Percentiles rank a stretch among this genome's conserved stretches.
phyloP scores from a whole-genome alignment of 768 basidiomycete genomes.

The Tulasnella sp. region DNA sequence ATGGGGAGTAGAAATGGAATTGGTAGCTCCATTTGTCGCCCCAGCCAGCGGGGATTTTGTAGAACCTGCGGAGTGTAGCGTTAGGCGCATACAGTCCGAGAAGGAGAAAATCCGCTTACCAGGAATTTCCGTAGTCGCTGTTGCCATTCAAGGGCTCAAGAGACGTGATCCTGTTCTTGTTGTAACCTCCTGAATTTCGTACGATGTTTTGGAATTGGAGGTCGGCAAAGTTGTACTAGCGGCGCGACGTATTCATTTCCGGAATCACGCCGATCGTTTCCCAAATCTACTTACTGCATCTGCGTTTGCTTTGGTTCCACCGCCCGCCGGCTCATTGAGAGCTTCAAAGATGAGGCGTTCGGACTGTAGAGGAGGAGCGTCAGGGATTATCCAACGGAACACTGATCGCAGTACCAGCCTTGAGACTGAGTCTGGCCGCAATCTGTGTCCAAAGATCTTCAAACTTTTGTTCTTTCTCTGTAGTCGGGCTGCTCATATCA shows the following conservation, averaged over 20 bases:
- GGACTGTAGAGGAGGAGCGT: not conserved
- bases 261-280: not conserved
- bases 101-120: not conserved
- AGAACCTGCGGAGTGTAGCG: not conserved
- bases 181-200: constrained; percentile 6
- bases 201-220: constrained; percentile 4
- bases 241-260: not conserved
- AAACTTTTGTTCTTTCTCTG: not conserved
- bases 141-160: not conserved
- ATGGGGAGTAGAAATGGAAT: not conserved
- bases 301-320: not conserved
- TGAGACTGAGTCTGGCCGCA: not conserved
- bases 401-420: not conserved
- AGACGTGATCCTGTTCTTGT: not conserved
- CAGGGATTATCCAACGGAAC: not conserved
- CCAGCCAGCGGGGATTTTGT: not conserved
- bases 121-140: not conserved
- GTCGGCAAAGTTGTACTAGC: not conserved
- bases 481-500: not conserved
- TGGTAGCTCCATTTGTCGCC: constrained; percentile 2
- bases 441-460: constrained; percentile 1
- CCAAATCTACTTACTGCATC: not conserved
- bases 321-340: not conserved
- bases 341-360: constrained; percentile 2
- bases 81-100: not conserved